Evolutionary conservation across 1,284 basidiomycete genomes (phyloP), one percentile per base, ranked within the genome.

Genomic region (Microbotryum intermedium): DNA sequence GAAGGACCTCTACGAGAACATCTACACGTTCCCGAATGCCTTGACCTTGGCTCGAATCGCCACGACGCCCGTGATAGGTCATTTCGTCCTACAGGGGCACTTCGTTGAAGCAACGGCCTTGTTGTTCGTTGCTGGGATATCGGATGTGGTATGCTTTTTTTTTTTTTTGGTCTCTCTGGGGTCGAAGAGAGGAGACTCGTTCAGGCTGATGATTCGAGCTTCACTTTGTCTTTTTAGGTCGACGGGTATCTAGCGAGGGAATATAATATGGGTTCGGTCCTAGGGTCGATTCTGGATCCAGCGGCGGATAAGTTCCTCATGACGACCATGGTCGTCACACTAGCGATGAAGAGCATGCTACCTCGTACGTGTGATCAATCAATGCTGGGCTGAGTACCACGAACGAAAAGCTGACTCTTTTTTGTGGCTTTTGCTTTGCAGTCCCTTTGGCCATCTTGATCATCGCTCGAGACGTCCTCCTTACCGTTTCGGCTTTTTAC

Each of bases 271-370:
- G 81, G 77, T 52, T 86, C 89, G 11, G 90, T 97, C 11, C 80
- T 98, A 42, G 94, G 94, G 11, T 89, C 88, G 13, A 93, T 98
- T 60, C 81, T 97, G 8, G 95, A 99, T 74, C 94, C 94, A 9
- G 91, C 93, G 0, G 94, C 95, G 2, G 94, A 99, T 81, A 99
- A 99, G 77, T 81, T 84, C 26, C 78, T 99, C 50, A 89, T 98
- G 86, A 95, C 94, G 1, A 97, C 93, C 1, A 80, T 98, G 73
- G 91, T 90, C 2, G 79, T 94, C 51, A 87, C 90, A 1, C 77
- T 98, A 58, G 84, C 88, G 0, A 82, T 87, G 79, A 86, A 88
- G 67, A 85, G 84, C 10, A 78, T 94, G 66, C 77, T 98, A 30
- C 92, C 94, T n/a, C 69, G 92, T 93, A 69, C 53, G 76, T 18